Conservation (phyloP, 176 grass and related monocot genomes). For the Eleusine coracana region DNA sequence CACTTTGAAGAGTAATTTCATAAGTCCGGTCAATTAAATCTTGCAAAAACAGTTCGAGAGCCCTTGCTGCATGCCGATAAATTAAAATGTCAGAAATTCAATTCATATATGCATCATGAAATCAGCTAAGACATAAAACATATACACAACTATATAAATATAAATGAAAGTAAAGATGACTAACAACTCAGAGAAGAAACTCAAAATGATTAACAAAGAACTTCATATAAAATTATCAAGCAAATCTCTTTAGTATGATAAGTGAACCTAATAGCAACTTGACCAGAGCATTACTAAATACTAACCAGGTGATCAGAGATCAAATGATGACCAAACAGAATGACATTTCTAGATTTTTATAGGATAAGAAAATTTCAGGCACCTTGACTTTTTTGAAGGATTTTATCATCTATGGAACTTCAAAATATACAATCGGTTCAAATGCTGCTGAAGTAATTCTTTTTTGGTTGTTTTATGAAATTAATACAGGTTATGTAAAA, state of each 20-base stretch:
- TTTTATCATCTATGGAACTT: too few relatives aligned
- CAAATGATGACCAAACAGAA: not conserved
- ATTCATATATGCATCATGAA: slow-evolving; percentile 22
- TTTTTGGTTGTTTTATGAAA: not conserved
- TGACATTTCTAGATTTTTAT: not conserved
- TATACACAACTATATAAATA: not conserved
- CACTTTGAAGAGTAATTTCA: slow-evolving; percentile 94
- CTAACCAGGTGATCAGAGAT: not conserved
- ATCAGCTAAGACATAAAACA: slow-evolving; percentile 3
- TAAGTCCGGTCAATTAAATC: slow-evolving; percentile 95
- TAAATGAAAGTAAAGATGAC: not conserved
- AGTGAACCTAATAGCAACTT: not conserved
- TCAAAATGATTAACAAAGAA: slow-evolving; percentile 14
- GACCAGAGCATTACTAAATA: not conserved
- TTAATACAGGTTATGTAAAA: not conserved
- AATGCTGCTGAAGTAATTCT: not conserved
- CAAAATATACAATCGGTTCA: too few relatives aligned
- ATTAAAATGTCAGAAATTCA: slow-evolving; percentile 33
- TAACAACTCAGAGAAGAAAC: not conserved
- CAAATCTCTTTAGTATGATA: not conserved
- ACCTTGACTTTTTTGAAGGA: too few relatives aligned
- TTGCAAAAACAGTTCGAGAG: slow-evolving; percentile 99
- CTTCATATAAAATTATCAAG: not conserved
- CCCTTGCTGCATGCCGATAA: slow-evolving; percentile 66
- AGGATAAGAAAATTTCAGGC: not conserved